A percentile compares a stretch with the other conserved stretches of the same genome.
These are phyloP conservation scores for Globisporangium barbulae DNA, from an alignment of 352 stramenopile species.

Conservation along the genomic window DNA sequence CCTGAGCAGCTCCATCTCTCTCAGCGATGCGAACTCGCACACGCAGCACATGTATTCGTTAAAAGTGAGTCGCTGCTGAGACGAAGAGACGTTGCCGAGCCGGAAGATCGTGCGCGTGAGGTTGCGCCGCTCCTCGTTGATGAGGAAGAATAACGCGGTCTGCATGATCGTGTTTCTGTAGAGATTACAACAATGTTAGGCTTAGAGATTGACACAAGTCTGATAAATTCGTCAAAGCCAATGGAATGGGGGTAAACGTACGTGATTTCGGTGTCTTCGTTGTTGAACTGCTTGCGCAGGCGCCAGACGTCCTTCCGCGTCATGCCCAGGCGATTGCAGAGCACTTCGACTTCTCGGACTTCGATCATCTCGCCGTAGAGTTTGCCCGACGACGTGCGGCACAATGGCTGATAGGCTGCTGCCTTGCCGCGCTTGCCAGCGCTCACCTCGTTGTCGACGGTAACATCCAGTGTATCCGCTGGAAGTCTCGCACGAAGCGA, in stretches of 20 bases:
- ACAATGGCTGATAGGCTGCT: neutral
- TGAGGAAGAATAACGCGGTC: conserved; percentile 53
- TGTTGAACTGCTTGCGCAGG: conserved; percentile 35
- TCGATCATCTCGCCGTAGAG: conserved; percentile 27
- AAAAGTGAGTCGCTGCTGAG: conserved; percentile 38
- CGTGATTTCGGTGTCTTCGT: conserved; percentile 35
- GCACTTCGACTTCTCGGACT: conserved; percentile 21
- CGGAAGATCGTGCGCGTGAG: conserved; percentile 44
- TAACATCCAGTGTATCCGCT: neutral
- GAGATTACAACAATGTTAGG: neutral
- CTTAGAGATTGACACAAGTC: neutral
- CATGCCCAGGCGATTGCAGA: conserved; percentile 39
- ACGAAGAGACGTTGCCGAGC: conserved; percentile 22
- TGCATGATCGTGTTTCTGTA: conserved; percentile 36
- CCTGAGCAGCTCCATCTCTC: conserved; percentile 41
- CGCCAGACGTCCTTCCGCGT: conserved; percentile 25
- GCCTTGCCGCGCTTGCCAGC: neutral
- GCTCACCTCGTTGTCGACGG: neutral
- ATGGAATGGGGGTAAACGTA: conserved; percentile 13
- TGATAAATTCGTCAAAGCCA: neutral
- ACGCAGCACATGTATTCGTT: conserved; percentile 51
- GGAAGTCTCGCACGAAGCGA: too few species aligned
- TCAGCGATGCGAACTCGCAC: conserved; percentile 46
- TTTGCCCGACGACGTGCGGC: conserved; percentile 5
- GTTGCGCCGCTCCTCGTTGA: conserved; percentile 41